These are phyloP conservation scores for Bifiguratus adelaidae DNA, from an alignment of 192 early-diverging fungal species.

Conservation along the genomic window DNA sequence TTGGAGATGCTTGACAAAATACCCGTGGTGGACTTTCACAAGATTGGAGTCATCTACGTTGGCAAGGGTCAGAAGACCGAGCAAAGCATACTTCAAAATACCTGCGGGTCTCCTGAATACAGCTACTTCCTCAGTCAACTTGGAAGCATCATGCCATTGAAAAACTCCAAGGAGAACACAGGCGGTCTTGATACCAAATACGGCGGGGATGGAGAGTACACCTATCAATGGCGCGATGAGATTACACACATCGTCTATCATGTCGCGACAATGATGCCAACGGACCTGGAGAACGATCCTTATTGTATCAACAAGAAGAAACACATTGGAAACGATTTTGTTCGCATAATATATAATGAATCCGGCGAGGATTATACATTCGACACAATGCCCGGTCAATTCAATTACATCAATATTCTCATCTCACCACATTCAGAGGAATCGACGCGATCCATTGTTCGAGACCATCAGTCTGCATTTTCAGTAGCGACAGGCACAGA, in stretches of 20 bases:
- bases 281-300: conserved; percentile 58
- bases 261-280: conserved; percentile 91
- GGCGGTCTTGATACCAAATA: conserved; percentile 82
- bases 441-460: conserved; percentile 7
- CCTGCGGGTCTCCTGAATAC: conserved; percentile 79
- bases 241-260: conserved; percentile 89
- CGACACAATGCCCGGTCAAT: conserved; percentile 87
- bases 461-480: neutral
- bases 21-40: conserved; percentile 88
- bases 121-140: conserved; percentile 73
- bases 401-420: conserved; percentile 94
- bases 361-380: conserved; percentile 72
- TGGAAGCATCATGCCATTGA: conserved; percentile 63
- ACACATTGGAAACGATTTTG: conserved; percentile 96
- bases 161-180: conserved; percentile 60
- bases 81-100: conserved; percentile 79
- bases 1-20: conserved; percentile 79
- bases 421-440: conserved; percentile 59
- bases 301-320: conserved; percentile 80
- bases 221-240: conserved; percentile 74
- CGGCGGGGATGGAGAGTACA: conserved; percentile 77
- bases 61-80: conserved; percentile 79
- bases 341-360: conserved; percentile 91
- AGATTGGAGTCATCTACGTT: conserved; percentile 91
- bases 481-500: conserved; percentile 6